phyloP scores from a whole-genome alignment of 2,329 filamentous ascomycete genomes.

The Pseudogymnoascus sp. region DNA sequence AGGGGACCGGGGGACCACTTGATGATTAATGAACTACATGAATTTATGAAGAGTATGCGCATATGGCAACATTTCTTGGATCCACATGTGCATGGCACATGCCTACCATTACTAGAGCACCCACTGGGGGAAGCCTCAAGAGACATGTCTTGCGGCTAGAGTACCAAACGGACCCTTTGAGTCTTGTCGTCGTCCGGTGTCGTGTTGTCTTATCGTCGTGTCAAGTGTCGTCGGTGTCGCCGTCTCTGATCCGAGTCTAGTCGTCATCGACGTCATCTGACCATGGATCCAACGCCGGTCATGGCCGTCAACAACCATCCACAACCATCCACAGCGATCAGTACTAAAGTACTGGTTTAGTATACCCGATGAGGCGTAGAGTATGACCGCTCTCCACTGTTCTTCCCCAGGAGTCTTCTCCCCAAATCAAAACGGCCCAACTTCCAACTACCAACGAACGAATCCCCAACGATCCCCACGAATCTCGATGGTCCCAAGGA shows the following conservation, averaged over 20 bases:
- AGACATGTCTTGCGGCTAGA: not conserved
- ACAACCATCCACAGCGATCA: not conserved
- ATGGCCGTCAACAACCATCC: not conserved
- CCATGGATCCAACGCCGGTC: not conserved
- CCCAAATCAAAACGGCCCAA: not conserved
- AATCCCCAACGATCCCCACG: not conserved
- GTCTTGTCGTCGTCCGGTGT: not conserved
- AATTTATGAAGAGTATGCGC: not conserved
- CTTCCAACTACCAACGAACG: not conserved
- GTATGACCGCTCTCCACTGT: not conserved
- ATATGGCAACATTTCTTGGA: not conserved
- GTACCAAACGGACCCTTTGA: not conserved
- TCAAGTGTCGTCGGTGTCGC: not conserved
- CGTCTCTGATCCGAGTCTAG: not conserved
- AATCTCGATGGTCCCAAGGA: not conserved
- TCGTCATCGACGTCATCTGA: constrained; percentile 8
- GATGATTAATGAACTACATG: not conserved
- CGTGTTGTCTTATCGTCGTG: not conserved
- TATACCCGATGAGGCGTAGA: not conserved
- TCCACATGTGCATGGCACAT: not conserved
- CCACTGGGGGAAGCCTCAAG: not conserved
- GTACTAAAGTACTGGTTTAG: not conserved
- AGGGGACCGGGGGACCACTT: not conserved
- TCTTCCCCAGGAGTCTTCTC: not conserved
- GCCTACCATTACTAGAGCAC: not conserved